Evolutionary conservation across 148 eudicot species (phyloP).

Genomic region (Nepenthes gracilis): DNA sequence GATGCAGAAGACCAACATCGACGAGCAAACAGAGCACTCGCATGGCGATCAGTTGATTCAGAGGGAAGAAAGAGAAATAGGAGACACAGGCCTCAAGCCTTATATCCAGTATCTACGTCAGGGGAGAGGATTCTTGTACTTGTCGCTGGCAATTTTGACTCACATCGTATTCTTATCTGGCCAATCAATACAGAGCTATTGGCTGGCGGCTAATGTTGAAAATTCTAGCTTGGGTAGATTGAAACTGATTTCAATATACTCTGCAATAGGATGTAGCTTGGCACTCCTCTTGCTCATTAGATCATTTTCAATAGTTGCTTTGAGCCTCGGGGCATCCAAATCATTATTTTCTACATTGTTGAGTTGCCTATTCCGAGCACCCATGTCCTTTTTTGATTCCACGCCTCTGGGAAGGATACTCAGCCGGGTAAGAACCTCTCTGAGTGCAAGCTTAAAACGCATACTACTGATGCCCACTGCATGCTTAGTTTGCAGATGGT

Average conservation of each 20-base stretch:
- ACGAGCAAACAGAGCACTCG: conserved; percentile 7
- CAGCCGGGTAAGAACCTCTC: conserved; percentile 26
- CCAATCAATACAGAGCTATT: conserved; percentile 41
- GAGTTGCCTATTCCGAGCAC: conserved; percentile 31
- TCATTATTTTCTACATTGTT: conserved; percentile 25
- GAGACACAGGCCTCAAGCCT: conserved; percentile 42
- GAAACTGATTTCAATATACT: conserved; percentile 23
- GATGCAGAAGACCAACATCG: conserved; percentile 5
- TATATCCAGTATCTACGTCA: conserved; percentile 44
- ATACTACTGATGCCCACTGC: background rate
- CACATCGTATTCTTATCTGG: conserved; percentile 28
- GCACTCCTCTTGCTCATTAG: conserved; percentile 20
- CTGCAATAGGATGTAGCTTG: conserved; percentile 23
- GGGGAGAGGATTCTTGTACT: conserved; percentile 31
- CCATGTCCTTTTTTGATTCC: conserved; percentile 42
- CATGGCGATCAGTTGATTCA: conserved; percentile 38
- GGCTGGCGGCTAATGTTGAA: conserved; percentile 44
- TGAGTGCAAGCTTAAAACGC: too few species aligned
- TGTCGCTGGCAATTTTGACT: conserved; percentile 20
- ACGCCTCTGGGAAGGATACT: conserved; percentile 44
- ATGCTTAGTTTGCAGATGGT: too few species aligned
- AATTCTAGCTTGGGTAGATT: conserved; percentile 14
- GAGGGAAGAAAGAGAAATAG: conserved; percentile 49
- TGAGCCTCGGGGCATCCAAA: conserved; percentile 24
- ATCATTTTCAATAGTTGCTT: conserved; percentile 14